These are phyloP conservation scores for Colletotrichum tamarilloi DNA, from an alignment of 2,329 filamentous ascomycete genomes.

Conservation along the genomic window DNA sequence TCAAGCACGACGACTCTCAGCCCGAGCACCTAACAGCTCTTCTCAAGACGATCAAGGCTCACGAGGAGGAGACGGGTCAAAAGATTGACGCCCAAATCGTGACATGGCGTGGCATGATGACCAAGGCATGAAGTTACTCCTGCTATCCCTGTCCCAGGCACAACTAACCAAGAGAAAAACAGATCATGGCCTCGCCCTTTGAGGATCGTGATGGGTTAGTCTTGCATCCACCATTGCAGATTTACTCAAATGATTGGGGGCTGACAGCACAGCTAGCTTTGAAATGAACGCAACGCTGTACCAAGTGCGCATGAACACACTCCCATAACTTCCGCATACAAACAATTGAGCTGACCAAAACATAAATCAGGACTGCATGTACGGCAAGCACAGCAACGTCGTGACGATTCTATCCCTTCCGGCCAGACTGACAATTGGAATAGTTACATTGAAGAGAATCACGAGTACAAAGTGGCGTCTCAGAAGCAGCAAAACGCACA, in stretches of 20 bases:
- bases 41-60: conserved; percentile 77
- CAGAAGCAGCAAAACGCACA: conserved; percentile 68
- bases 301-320: conserved; percentile 70
- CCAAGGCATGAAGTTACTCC: conserved; percentile 73
- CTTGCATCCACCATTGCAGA: neutral
- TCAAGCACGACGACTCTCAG: conserved; percentile 82
- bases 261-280: conserved; percentile 67
- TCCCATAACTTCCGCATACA: neutral
- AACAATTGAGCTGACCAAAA: conserved; percentile 35
- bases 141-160: neutral
- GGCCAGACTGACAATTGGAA: conserved; percentile 32
- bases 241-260: neutral
- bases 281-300: conserved; percentile 96
- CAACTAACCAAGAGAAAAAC: conserved; percentile 47
- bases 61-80: conserved; percentile 76
- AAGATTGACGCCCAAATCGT: conserved; percentile 82
- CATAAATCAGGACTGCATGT: conserved; percentile 63
- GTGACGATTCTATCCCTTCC: neutral
- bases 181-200: conserved; percentile 90
- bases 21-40: conserved; percentile 91
- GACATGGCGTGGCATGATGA: conserved; percentile 99
- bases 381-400: conserved; percentile 41
- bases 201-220: conserved; percentile 81
- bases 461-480: conserved; percentile 75
- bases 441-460: conserved; percentile 94